Evolutionary conservation across 495 filamentous ascomycete genomes (phyloP), one percentile per base, ranked within the genome.

Genomic region (Penicillium alfredii): DNA sequence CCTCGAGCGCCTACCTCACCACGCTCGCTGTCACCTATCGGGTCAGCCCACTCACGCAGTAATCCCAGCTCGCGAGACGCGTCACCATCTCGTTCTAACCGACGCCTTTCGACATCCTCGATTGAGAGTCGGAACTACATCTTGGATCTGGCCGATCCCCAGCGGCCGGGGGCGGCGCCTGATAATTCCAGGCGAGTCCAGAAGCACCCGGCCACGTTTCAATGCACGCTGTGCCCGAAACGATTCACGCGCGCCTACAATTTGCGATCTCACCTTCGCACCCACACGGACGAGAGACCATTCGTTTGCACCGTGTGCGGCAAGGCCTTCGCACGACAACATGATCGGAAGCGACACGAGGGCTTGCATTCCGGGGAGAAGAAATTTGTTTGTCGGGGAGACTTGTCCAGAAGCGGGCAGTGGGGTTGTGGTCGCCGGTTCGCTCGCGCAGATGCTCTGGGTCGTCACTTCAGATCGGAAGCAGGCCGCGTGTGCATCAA

Each of bases 351-450:
- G 62, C 76, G 88, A 13, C 88, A 94, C 60, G 88, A 94, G 64
- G 85, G 88, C 9, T 68, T 94, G 3, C 88, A 94, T 56, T 86
- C 82, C 1, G 88, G 88, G 24, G 88, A 94, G 58, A 94, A 94
- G 77, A 96, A 96, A 49, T 98, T 96, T 54, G 85, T 97, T 39
- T 98, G 92, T 61, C 83, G 84, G 24, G 92, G 92, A 38, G 84
- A 87, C 35, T 77, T 98, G 8, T 85, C 88, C 39, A 71, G 75
- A n/a, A 80, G 78, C 19, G 78, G 78, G 5, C 76, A 79, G 37
- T 98, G 92, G 92, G 92, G 92, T 29, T 98, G 92, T 49, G 86
- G 86, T 8, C 81, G 92, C 17, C 74, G 88, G 7, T 98, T 98
- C 57, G 92, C 92, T 1, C 86, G 92, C 36, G 92, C 92, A 6